Percentiles rank a stretch among this genome's conserved stretches.
These are phyloP conservation scores for Aspergillus hiratsukae DNA, from an alignment of 2,329 filamentous ascomycete species.

Conservation along the genomic window DNA sequence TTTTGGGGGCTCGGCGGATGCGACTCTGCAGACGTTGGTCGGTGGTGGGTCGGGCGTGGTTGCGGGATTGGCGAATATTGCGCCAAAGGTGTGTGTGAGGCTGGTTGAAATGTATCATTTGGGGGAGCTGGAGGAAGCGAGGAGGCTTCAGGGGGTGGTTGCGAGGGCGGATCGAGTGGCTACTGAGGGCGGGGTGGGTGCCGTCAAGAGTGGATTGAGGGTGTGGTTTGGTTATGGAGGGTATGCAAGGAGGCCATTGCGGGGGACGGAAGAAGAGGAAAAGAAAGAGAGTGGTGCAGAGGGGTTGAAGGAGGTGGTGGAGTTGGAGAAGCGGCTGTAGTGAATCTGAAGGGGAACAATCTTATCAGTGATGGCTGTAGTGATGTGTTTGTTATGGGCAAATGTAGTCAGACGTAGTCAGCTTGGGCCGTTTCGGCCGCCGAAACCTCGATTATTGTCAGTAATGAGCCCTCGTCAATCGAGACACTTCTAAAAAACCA, in stretches of 20 bases:
- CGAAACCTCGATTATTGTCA: background rate
- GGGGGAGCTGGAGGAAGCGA: slow-evolving; percentile 59
- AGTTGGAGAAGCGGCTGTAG: slow-evolving; percentile 13
- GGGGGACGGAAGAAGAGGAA: slow-evolving; percentile 6
- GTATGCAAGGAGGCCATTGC: slow-evolving; percentile 52
- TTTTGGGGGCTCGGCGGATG: slow-evolving; percentile 69
- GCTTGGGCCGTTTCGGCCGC: background rate
- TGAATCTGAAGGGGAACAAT: background rate
- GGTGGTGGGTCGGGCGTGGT: slow-evolving; percentile 69
- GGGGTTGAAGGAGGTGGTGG: slow-evolving; percentile 12
- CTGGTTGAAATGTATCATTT: slow-evolving; percentile 56
- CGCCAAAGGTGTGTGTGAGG: slow-evolving; percentile 59
- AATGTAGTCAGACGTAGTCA: background rate
- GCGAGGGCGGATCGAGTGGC: slow-evolving; percentile 66
- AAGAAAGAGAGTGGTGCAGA: background rate
- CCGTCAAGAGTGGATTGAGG: slow-evolving; percentile 63
- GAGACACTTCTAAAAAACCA: too few species aligned
- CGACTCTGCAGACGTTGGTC: slow-evolving; percentile 65
- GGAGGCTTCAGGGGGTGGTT: slow-evolving; percentile 60
- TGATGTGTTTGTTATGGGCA: too few species aligned
- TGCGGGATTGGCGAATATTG: slow-evolving; percentile 66
- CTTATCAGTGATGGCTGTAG: too few species aligned
- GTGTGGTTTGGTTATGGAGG: slow-evolving; percentile 63
- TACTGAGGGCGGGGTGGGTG: slow-evolving; percentile 64
- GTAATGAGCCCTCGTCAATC: too few species aligned